Conservation (phyloP, 1,284 basidiomycete species). For the Leccinum colubrinum region DNA sequence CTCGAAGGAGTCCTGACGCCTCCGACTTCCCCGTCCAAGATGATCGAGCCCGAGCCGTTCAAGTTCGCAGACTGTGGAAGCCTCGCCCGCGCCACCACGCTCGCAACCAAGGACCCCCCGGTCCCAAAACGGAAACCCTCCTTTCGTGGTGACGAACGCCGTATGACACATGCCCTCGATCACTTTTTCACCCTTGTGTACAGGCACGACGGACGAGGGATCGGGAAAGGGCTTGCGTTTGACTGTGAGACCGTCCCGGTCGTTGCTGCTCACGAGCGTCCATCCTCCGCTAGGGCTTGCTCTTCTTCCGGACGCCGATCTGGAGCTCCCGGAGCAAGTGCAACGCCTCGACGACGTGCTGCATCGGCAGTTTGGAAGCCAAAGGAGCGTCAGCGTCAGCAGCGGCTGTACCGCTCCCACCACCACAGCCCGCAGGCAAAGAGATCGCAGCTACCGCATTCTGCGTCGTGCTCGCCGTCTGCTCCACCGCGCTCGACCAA, state of each 20-base stretch:
- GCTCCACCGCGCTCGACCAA: too few relatives aligned
- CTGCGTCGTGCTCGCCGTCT: too few relatives aligned
- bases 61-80: slow-evolving; percentile 27
- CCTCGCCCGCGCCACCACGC: slow-evolving; percentile 65
- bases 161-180: slow-evolving; percentile 72
- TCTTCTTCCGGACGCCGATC: slow-evolving; percentile 44
- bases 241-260: slow-evolving; percentile 53
- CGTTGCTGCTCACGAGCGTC: slow-evolving; percentile 73
- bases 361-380: slow-evolving; percentile 64
- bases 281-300: slow-evolving; percentile 49
- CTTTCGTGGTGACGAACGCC: too few relatives aligned
- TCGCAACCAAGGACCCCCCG: slow-evolving; percentile 39
- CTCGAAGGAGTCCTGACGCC: too few relatives aligned
- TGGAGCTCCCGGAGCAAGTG: slow-evolving; percentile 79
- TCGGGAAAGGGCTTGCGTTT: slow-evolving; percentile 75
- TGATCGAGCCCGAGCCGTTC: too few relatives aligned
- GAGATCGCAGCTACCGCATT: too few relatives aligned
- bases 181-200: slow-evolving; percentile 90
- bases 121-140: too few relatives aligned
- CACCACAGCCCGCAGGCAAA: slow-evolving; percentile 15
- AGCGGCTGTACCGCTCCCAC: slow-evolving; percentile 17
- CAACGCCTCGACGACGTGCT: slow-evolving; percentile 77
- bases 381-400: slow-evolving; percentile 42
- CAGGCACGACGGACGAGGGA: slow-evolving; percentile 80
- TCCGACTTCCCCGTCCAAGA: too few relatives aligned